Base-by-base conservation (phyloP, 2,329 filamentous ascomycete genomes). In the Chrysoporthe cubensis region DNA sequence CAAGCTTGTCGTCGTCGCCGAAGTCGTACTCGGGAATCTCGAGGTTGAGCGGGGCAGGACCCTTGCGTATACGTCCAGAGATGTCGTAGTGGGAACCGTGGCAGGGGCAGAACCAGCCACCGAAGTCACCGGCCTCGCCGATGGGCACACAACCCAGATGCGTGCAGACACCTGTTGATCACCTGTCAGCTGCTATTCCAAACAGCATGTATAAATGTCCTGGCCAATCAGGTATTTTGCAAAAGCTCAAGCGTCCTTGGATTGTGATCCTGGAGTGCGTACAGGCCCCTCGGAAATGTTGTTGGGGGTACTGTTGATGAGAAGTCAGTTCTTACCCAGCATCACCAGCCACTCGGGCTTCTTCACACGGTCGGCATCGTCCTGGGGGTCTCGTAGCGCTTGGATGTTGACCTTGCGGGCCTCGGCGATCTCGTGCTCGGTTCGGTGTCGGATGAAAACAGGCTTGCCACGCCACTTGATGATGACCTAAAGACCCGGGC, bases 391-490 rank as follows among this genome's bases (percentile, higher is more conserved):
- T 83, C 96, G 90, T 77, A 99, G 88, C 73, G 87, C 81, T 77
- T 93, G 82, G 81, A 96, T 87, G 80, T 96, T 91, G 81, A 93
- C 88, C 79, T 90, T 88, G 84, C 97, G 94, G 81, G 96, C 96
- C 83, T 97, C 92, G 78, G 94, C 89, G 84, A 99, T 98, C 86
- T 99, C 96, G 77, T 87, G 86, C 77, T 89, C 83, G 76, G 96
- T 99, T 79, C 96, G 93, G 91, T 99, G 96, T 82, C 96, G 94
- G 89, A 99, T 94, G 87, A 99, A 99, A 81, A 99, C 94, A 81
- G 96, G 96, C 92, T 99, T 99, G 81, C 96, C 96, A 87, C 96
- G 92, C 96, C 96, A 99, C 87, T 99, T 99, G 88, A 99, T 97
- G 82, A 99, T 96, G 80, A 99, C 91, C 91, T 94, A 77, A 62